Base-by-base conservation (phyloP, 2,329 filamentous ascomycete genomes). In the Triangularia setosa region DNA sequence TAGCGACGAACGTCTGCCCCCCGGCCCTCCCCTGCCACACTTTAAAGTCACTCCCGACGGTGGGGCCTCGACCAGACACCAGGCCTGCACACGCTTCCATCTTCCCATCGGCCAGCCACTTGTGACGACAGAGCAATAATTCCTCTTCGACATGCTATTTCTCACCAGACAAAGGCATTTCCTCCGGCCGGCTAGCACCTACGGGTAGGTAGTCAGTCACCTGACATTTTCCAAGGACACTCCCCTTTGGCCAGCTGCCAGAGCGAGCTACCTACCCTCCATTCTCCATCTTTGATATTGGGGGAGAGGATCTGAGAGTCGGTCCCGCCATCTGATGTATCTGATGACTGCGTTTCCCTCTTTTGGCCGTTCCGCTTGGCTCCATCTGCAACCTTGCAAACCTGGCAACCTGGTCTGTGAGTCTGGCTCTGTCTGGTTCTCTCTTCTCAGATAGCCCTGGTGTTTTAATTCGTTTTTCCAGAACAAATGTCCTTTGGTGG, bases 381-480 rank as follows among this genome's bases (percentile, higher is more conserved):
- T 40, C 33, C 33, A 40, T 40, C 33, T 33, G 30, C 30, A 33
- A 33, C 14, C 33, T 33, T 12, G 35, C 35, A n/a, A n/a, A n/a
- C 4, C 35, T 40, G 35, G 35, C 35, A 40, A 40, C 35, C 33
- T 30, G 27, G 27, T 30, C 27, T 30, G 27, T 8, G 27, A 8
- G 27, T 30, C n/a, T n/a, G n/a, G n/a, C n/a, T n/a, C n/a, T n/a
- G n/a, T n/a, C n/a, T n/a, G n/a, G n/a, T n/a, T n/a, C n/a, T n/a
- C n/a, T 30, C 27, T 35, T 16, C 9, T 16, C 14, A 35, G n/a
- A n/a, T n/a, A n/a, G n/a, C n/a, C n/a, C n/a, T 71, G 70, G 70
- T 71, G 68, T 69, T 71, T 71, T 69, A 64, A 70, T 71, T 70
- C 69, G 68, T 67, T 66, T 69, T 70, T 68, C 64, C 66, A 63